Base-by-base conservation (phyloP, 176 grass and related monocot species). In the Ananas comosus region DNA sequence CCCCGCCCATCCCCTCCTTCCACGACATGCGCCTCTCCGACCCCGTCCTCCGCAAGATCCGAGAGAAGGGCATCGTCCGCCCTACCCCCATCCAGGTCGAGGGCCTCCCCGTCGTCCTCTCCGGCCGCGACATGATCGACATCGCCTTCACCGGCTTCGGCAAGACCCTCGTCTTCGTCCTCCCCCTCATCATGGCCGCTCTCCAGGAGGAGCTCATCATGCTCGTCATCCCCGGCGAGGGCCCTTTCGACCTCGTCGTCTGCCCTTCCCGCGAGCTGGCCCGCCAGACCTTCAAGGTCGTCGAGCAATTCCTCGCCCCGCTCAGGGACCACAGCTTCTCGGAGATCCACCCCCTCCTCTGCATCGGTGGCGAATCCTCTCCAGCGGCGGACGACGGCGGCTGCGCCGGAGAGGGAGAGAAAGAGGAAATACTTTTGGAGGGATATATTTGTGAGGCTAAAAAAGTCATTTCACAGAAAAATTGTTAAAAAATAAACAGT, bases 51-150 rank as follows among this genome's bases (percentile, higher is more conserved):
- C 71, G 77, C 67, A 77, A 82, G 53, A 80, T 97, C 68, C 83
- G 72, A 1, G 89, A 92, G 68, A 92, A 79, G 73, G 89, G 86
- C 6, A 92, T 92, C 72, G 51, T 86, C 9, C 89, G 83, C 67
- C 93, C 93, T 13, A 97, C 93, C 4, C 93, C 93, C 1, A 97
- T 97, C 80, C 93, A 97, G 84, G 84, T 87, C 57, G 89, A 97
- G 67, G 93, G 93, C 0, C 74, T 97, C 3, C 93, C 93, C 0
- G 84, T 97, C 1, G 72, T 85, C 70, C 86, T 97, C 12, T 87
- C 93, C 0, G 93, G 93, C 3, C 76, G 93, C 1, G 93, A 97
- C 65, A 92, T 97, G 89, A 97, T 92, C 4, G 89, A 89, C n/a
- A 83, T 97, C 1, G 93, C 89, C 0, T 97, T 88, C 81, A 97